Percentiles rank a stretch among this genome's conserved stretches.
phyloP scores from a whole-genome alignment of 2,329 filamentous ascomycete species.

The Elsinoe perseae region DNA sequence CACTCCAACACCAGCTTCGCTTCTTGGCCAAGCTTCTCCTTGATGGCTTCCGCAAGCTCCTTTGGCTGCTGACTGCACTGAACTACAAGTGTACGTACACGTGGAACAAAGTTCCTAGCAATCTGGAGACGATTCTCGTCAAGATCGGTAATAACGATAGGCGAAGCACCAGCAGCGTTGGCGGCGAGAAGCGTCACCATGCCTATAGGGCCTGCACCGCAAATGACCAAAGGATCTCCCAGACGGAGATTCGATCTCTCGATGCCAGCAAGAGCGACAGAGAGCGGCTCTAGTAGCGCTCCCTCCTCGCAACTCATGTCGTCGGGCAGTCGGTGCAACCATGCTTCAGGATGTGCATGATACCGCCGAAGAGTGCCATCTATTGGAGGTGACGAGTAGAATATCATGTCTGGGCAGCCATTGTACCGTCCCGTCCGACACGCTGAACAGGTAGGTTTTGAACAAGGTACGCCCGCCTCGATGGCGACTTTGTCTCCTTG shows the following conservation, averaged over 20 bases:
- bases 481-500: slow-evolving; percentile 57
- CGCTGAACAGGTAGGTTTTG: slow-evolving; percentile 43
- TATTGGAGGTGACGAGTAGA: slow-evolving; percentile 82
- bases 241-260: slow-evolving; percentile 29
- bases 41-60: slow-evolving; percentile 24
- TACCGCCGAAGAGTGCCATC: slow-evolving; percentile 83
- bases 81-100: slow-evolving; percentile 25
- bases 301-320: slow-evolving; percentile 36
- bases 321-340: slow-evolving; percentile 59
- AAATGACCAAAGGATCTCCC: slow-evolving; percentile 42
- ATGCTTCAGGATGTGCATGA: slow-evolving; percentile 73
- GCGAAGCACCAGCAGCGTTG: slow-evolving; percentile 59
- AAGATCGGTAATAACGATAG: slow-evolving; percentile 79
- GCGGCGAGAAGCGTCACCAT: slow-evolving; percentile 53
- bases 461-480: slow-evolving; percentile 59
- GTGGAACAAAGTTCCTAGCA: slow-evolving; percentile 55
- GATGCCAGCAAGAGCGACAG: slow-evolving; percentile 42
- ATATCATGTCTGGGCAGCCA: slow-evolving; percentile 76
- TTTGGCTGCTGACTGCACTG: slow-evolving; percentile 21
- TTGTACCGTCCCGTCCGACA: slow-evolving; percentile 83
- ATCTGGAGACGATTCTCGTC: slow-evolving; percentile 70
- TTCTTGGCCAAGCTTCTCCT: slow-evolving; percentile 22
- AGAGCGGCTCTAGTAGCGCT: slow-evolving; percentile 42
- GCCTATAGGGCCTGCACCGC: slow-evolving; percentile 58
- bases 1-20: slow-evolving; percentile 28